phyloP scores from a whole-genome alignment of 768 basidiomycete genomes.

The Kondoa malvinella region DNA sequence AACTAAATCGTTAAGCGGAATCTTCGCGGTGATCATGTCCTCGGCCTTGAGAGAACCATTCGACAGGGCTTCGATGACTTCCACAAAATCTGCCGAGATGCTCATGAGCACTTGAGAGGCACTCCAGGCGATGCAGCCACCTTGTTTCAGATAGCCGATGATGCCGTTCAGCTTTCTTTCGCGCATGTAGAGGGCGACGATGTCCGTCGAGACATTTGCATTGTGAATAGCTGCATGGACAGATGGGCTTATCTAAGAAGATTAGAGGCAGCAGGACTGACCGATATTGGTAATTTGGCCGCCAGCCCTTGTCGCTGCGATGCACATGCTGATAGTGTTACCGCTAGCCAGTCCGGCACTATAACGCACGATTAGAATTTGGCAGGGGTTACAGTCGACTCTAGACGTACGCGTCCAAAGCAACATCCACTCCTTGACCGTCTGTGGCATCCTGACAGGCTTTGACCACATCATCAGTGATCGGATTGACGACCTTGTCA shows the following conservation, averaged over 20 bases:
- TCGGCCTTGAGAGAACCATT: conserved; percentile 36
- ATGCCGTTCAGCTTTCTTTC: conserved; percentile 36
- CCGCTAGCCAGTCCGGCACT: conserved; percentile 35
- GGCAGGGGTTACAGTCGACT: no score
- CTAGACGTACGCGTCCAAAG: conserved; percentile 35
- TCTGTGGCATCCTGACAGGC: conserved; percentile 22
- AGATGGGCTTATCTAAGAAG: no score
- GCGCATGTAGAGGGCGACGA: conserved; percentile 32
- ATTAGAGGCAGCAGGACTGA: no score
- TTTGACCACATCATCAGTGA: conserved; percentile 27
- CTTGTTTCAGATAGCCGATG: conserved; percentile 16
- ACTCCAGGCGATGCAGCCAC: background rate
- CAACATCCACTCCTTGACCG: conserved; percentile 36
- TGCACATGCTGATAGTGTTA: conserved; percentile 32
- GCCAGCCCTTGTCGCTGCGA: conserved; percentile 33
- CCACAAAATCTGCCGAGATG: conserved; percentile 35
- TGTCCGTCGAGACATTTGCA: conserved; percentile 30
- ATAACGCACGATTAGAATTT: no score
- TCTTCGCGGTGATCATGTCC: conserved; percentile 36
- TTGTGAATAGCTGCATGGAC: conserved; percentile 41
- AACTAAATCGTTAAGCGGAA: conserved; percentile 36
- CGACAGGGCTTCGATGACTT: conserved; percentile 36
- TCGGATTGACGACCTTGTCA: conserved; percentile 34
- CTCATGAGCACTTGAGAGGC: conserved; percentile 1
- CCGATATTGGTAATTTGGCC: no score